Evolutionary conservation across 2,329 filamentous ascomycete genomes (phyloP), one percentile per base, ranked within the genome.

Genomic region (Harringtonia lauricola): DNA sequence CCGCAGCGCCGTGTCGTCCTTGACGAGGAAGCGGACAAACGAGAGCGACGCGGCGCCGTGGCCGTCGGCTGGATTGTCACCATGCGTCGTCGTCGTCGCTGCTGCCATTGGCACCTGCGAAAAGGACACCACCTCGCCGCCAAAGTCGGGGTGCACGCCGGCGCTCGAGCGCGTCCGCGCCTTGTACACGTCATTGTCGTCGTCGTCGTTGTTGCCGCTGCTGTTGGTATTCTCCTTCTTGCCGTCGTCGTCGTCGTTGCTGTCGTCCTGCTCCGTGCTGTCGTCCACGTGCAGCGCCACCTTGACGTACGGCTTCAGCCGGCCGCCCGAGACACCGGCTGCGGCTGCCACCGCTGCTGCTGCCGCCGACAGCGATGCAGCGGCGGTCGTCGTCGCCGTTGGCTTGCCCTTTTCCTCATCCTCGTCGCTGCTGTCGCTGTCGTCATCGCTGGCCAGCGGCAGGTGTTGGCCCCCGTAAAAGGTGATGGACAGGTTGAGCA

Each of bases 1-100:
- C 4, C 81, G 79, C 51, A 89, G 76, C 3, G 41, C 83, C 52
- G 94, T 83, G 22, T 38, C 39, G 59, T 96, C 86, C 61, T 88
- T 83, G 52, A 96, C 71, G 54, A 94, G 87, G 68, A 96, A 86
- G 55, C 83, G 72, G 43, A 87, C 69, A 64, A 88, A 89, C 26
- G 79, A 77, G 48, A 89, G 66, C 55, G 83, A 76, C 42, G 83
- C 76, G 9, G 85, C 14, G 36, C 17, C 8, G 35, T 22, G 24
- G 28, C 31, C 33, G 34, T 30, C 2, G 39, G 19, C 8, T 8
- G 2, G 13, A 21, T 21, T 8, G 15, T 41, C 8, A 86, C 67
- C 9, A 75, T n/a, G n/a, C n/a, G n/a, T n/a, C n/a, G n/a, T 71
- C 2, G 64, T 59, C 31, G 78, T 63, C 0, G 60, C 61, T 19